Percentiles rank a stretch among this genome's conserved stretches.
These are phyloP conservation scores for Xanthoconium purpureum DNA, from an alignment of 768 basidiomycete species.

Conservation along the genomic window DNA sequence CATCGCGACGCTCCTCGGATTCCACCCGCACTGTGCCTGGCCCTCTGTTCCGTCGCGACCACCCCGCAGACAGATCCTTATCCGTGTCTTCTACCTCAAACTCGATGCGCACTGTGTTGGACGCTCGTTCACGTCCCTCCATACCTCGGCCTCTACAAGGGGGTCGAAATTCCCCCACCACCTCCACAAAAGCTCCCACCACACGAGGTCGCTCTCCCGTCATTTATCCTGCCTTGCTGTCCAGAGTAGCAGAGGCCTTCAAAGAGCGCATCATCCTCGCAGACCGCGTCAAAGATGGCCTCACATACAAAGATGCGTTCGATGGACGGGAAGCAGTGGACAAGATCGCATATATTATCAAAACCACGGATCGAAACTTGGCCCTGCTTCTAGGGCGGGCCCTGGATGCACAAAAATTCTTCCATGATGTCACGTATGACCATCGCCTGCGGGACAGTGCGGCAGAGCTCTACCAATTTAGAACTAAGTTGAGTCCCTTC, in stretches of 20 bases:
- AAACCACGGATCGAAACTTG: constrained; percentile 95
- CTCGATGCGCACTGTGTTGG: constrained; percentile 46
- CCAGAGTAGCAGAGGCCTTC: constrained; percentile 92
- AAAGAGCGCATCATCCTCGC: constrained; percentile 70
- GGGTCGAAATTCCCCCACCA: constrained; percentile 35
- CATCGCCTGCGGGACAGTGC: constrained; percentile 89
- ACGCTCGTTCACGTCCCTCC: constrained; percentile 34
- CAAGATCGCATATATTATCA: constrained; percentile 96
- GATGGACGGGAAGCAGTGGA: constrained; percentile 97
- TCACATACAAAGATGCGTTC: constrained; percentile 95
- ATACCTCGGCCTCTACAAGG: constrained; percentile 38
- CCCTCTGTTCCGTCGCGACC: constrained; percentile 53
- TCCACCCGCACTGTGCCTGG: constrained; percentile 61
- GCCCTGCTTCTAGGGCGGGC: constrained; percentile 94
- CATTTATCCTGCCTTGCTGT: constrained; percentile 94
- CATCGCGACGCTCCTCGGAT: constrained; percentile 65
- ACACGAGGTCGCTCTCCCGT: constrained; percentile 58
- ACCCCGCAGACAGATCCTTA: constrained; percentile 63
- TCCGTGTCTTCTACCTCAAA: constrained; percentile 68
- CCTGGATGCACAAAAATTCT: constrained; percentile 96
- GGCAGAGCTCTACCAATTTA: constrained; percentile 91
- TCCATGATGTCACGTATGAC: constrained; percentile 99
- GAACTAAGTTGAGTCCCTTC: constrained; percentile 80
- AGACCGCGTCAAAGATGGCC: constrained; percentile 89
- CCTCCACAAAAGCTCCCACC: constrained; percentile 34